These are phyloP conservation scores for Bipolaris bicolor DNA, from an alignment of 2,329 filamentous ascomycete genomes.

Conservation along the genomic window DNA sequence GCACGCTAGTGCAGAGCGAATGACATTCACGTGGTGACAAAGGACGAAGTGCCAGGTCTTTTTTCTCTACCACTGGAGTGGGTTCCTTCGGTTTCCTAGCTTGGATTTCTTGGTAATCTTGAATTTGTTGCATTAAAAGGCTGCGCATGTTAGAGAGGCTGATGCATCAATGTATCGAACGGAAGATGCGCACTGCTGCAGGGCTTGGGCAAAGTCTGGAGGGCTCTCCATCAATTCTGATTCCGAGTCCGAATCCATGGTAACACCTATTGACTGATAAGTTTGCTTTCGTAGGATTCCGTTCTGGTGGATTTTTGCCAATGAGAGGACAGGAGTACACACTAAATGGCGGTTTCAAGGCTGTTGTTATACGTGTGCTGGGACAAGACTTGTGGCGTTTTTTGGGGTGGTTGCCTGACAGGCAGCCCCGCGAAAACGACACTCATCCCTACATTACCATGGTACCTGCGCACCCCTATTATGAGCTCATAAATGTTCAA, in stretches of 20 bases:
- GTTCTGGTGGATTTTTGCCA: neutral
- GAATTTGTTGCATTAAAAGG: neutral
- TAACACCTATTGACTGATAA: too few relatives aligned
- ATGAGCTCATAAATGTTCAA: too few relatives aligned
- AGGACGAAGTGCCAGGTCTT: neutral
- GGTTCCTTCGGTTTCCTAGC: neutral
- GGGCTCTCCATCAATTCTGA: too few relatives aligned
- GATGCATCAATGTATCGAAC: too few relatives aligned
- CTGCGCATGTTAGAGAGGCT: too few relatives aligned
- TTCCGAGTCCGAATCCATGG: too few relatives aligned
- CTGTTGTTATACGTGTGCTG: neutral
- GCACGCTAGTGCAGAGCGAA: neutral
- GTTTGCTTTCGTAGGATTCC: too few relatives aligned
- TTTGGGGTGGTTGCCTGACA: neutral
- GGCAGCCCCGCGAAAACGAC: neutral
- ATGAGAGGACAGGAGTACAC: neutral
- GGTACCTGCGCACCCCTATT: too few relatives aligned
- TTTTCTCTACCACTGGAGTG: neutral
- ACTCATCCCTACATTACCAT: neutral
- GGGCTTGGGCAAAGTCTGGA: too few relatives aligned
- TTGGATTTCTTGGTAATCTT: neutral
- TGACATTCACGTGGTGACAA: slow-evolving; percentile 1
- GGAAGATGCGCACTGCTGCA: too few relatives aligned
- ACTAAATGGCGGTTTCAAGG: neutral
- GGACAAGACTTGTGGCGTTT: neutral